These are phyloP conservation scores for Stemphylium vesicarium DNA, from an alignment of 2,329 filamentous ascomycete species.

Conservation along the genomic window DNA sequence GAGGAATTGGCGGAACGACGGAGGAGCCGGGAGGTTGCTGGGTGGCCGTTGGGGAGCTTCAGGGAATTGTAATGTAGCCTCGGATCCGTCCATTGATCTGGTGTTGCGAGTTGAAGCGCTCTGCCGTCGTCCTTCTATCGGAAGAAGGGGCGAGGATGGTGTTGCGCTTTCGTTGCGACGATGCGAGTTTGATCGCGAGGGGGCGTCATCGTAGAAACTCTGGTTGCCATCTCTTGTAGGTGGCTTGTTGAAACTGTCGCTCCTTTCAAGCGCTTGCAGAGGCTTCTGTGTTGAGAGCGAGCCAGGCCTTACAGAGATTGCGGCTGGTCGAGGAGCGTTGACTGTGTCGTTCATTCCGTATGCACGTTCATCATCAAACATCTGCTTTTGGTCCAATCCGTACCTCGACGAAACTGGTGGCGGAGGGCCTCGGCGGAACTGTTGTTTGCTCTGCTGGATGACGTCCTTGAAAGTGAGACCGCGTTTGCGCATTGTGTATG, in stretches of 20 bases:
- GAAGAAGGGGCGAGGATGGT: constrained; percentile 42
- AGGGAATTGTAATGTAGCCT: constrained; percentile 33
- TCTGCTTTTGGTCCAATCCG: constrained; percentile 35
- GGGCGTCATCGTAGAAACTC: constrained; percentile 38
- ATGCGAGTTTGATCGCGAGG: constrained; percentile 34
- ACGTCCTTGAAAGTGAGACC: constrained; percentile 42
- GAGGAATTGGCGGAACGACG: constrained; percentile 49
- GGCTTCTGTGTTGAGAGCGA: constrained; percentile 40
- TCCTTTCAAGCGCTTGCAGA: constrained; percentile 36
- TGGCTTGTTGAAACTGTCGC: constrained; percentile 37
- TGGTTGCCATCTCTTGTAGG: constrained; percentile 14
- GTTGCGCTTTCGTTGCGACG: constrained; percentile 39
- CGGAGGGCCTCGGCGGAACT: constrained; percentile 29
- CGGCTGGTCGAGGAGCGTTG: constrained; percentile 33
- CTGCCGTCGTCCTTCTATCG: constrained; percentile 30
- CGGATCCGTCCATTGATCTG: constrained; percentile 31
- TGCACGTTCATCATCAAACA: constrained; percentile 29
- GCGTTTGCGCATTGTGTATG: constrained; percentile 49
- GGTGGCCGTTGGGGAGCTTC: constrained; percentile 24
- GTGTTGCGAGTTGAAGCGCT: constrained; percentile 44
- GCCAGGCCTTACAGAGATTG: constrained; percentile 30
- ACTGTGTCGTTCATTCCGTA: constrained; percentile 33
- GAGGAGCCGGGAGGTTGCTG: constrained; percentile 37
- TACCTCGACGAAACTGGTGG: constrained; percentile 30
- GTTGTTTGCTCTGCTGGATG: constrained; percentile 32